Percentiles rank a stretch among this genome's conserved stretches.
These are phyloP conservation scores for Centella asiatica DNA, from an alignment of 129 eudicot species.

Conservation along the genomic window DNA sequence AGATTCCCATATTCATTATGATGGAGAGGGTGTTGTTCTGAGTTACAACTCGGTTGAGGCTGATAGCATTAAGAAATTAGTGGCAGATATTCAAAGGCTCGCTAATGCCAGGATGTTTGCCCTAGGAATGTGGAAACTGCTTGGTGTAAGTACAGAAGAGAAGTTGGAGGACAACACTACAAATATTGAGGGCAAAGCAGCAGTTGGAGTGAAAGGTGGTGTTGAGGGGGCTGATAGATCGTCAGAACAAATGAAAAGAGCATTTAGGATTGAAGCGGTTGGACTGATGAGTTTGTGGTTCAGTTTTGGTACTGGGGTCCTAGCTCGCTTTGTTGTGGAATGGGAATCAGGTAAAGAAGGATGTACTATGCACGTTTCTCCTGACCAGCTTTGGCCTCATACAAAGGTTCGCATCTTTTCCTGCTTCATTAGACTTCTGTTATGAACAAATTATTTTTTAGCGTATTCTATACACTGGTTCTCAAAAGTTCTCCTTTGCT, in stretches of 20 bases:
- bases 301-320: constrained; percentile 87
- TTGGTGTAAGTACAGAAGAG: constrained; percentile 71
- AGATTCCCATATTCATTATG: constrained; percentile 90
- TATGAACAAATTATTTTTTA: no score
- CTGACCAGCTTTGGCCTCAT: constrained; percentile 99
- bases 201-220: constrained; percentile 25
- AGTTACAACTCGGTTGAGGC: constrained; percentile 84
- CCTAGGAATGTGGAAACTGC: constrained; percentile 84
- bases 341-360: constrained; percentile 97
- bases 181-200: constrained; percentile 36
- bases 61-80: constrained; percentile 81
- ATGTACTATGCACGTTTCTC: constrained; percentile 98
- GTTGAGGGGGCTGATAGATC: constrained; percentile 50
- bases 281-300: constrained; percentile 97
- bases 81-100: constrained; percentile 84
- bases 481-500: no score
- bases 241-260: constrained; percentile 78
- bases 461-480: no score
- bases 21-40: constrained; percentile 85
- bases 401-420: constrained; percentile 59
- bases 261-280: constrained; percentile 90
- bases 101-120: constrained; percentile 92
- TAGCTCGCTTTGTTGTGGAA: constrained; percentile 95
- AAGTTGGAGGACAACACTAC: constrained; percentile 49
- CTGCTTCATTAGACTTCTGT: not conserved